These are phyloP conservation scores for Phylloporus rhodoxanthus DNA, from an alignment of 768 basidiomycete species.

Conservation along the genomic window DNA sequence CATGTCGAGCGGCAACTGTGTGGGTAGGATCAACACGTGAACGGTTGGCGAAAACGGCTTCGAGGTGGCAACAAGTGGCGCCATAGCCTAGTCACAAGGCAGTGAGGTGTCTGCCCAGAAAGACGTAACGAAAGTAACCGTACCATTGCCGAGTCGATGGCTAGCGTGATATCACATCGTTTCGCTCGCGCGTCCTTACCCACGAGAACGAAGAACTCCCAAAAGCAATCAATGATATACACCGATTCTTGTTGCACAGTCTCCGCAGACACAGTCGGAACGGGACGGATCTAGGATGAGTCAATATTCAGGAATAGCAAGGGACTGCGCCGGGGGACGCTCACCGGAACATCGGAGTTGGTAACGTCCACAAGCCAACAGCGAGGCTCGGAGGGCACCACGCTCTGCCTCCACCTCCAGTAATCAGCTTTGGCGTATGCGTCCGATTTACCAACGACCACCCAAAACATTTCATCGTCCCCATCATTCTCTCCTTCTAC, in stretches of 20 bases:
- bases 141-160: constrained; percentile 54
- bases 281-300: constrained; percentile 38
- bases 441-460: constrained; percentile 69
- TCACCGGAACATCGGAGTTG: constrained; percentile 36
- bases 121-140: constrained; percentile 6
- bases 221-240: constrained; percentile 67
- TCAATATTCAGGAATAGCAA: constrained; percentile 3
- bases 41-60: constrained; percentile 69
- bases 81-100: constrained; percentile 42
- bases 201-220: constrained; percentile 76
- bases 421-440: constrained; percentile 72
- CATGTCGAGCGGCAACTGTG: constrained; percentile 68
- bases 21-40: constrained; percentile 69
- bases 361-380: constrained; percentile 54
- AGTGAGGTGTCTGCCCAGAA: neutral
- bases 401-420: constrained; percentile 64
- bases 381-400: constrained; percentile 40
- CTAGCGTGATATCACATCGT: constrained; percentile 56
- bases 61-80: constrained; percentile 41
- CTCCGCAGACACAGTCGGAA: constrained; percentile 41
- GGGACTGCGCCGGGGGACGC: constrained; percentile 10
- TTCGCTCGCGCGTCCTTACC: constrained; percentile 59
- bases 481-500: constrained; percentile 56
- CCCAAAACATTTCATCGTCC: constrained; percentile 79
- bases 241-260: constrained; percentile 40